Base-by-base conservation (phyloP, 2,329 filamentous ascomycete species). In the Grosmannia serpens region DNA sequence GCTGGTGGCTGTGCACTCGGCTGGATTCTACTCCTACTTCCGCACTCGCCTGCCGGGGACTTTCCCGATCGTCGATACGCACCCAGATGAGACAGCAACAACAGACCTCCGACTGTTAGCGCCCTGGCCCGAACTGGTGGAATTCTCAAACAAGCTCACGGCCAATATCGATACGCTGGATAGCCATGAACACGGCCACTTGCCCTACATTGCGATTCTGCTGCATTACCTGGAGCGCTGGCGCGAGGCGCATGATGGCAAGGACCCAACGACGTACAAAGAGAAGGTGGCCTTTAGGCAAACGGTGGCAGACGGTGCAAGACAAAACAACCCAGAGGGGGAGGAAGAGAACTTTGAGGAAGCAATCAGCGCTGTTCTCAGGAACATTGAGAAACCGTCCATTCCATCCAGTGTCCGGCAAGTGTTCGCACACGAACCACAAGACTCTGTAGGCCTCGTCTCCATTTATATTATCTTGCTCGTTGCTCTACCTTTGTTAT, bases 341-440 rank as follows among this genome's bases (percentile, higher is more conserved):
- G 89, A 88, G 59, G 94, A 99, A 69, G 94, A 99, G 74, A 99
- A 99, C 70, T 99, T 91, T 67, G 90, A 96, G 61, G 94, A 99
- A 72, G 95, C 94, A 4, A 84, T 86, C 52, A 85, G 84, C 17
- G 90, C 91, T 6, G 91, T 97, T 1, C 77, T 97, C 66, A 95
- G 95, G 71, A 88, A 87, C n/a, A 76, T 99, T 35, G 85, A 86
- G 50, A 74, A 78, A 22, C 84, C 86, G 52, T 81, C 80, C 29
- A 71, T 95, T 24, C 84, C 87, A 47, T 82, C 82, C 51, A 81
- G 84, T 3, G 79, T 95, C 47, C 83, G 81, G 62, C 85, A 92
- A 63, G 84, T 97, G 10, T 92, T 99, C 67, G 80, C 86, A 44
- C 85, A 91, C 66, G 51, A 61, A 33, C 61, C 60, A 3, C 51